A percentile compares a stretch with the other conserved stretches of the same genome.
Evolutionary conservation across 192 early-diverging fungal genomes (phyloP).

Genomic region (Radiomyces spectabilis): DNA sequence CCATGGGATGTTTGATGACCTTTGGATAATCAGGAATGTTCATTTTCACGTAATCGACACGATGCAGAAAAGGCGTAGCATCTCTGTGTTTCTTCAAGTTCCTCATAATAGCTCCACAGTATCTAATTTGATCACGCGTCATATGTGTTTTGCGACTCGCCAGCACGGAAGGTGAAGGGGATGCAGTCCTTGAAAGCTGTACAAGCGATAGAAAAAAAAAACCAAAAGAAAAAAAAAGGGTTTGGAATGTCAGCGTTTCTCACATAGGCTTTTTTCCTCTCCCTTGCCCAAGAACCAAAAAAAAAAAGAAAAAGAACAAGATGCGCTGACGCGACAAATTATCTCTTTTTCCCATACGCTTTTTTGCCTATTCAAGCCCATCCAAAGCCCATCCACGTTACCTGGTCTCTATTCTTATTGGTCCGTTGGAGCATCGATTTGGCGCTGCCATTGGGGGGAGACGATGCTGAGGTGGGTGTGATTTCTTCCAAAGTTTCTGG

Average conservation of each 20-base stretch:
- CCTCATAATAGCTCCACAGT: conserved; percentile 65
- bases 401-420: too few species aligned
- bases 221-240: too few species aligned
- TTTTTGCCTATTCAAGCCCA: too few species aligned
- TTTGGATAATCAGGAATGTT: conserved; percentile 75
- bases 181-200: conserved; percentile 7
- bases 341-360: too few species aligned
- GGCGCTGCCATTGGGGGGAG: too few species aligned
- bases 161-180: conserved; percentile 11
- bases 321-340: too few species aligned
- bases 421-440: too few species aligned
- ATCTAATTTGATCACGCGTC: conserved; percentile 80
- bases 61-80: conserved; percentile 77
- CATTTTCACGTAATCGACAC: conserved; percentile 69
- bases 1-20: conserved; percentile 74
- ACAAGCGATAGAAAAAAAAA: background rate
- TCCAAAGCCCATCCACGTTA: too few species aligned
- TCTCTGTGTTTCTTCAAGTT: conserved; percentile 75
- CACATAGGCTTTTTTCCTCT: background rate
- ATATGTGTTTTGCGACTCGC: conserved; percentile 38
- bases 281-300: background rate
- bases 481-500: too few species aligned
- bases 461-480: too few species aligned
- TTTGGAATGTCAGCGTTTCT: too few species aligned
- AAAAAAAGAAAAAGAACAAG: too few species aligned